Conservation (phyloP, 164 flowering plant genomes). For the Warburgia ugandensis region DNA sequence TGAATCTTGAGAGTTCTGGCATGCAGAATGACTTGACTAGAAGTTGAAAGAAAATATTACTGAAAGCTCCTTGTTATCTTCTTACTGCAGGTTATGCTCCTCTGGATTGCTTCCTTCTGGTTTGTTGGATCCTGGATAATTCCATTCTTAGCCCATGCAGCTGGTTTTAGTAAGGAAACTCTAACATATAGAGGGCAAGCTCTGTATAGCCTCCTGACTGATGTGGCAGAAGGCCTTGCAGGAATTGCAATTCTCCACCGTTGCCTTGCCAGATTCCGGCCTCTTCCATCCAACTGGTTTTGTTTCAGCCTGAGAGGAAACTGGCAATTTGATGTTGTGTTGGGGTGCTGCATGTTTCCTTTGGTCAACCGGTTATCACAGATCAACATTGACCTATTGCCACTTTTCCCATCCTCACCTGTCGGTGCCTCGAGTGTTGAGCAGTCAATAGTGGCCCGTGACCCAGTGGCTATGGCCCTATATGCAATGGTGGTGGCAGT, state of each 20-base stretch:
- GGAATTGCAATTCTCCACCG: constrained; percentile 84
- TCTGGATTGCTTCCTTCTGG: constrained; percentile 95
- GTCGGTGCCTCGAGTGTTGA: constrained; percentile 81
- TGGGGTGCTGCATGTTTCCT: constrained; percentile 95
- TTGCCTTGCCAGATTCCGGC: constrained; percentile 67
- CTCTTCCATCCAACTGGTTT: constrained; percentile 90
- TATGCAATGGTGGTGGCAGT: constrained; percentile 81
- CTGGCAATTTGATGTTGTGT: constrained; percentile 71
- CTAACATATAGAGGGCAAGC: constrained; percentile 91
- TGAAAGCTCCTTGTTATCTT: too few species aligned
- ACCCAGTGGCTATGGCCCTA: constrained; percentile 90
- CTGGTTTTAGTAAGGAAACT: constrained; percentile 75
- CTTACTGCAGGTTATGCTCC: constrained; percentile 76
- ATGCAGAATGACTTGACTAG: too few species aligned
- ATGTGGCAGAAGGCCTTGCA: constrained; percentile 87
- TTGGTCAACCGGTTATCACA: constrained; percentile 84
- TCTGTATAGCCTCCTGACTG: constrained; percentile 85
- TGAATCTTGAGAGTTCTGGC: too few species aligned
- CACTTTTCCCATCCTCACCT: constrained; percentile 65
- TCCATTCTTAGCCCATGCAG: constrained; percentile 72
- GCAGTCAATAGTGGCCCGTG: constrained; percentile 86
- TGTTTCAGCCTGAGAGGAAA: constrained; percentile 64
- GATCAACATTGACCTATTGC: constrained; percentile 70
- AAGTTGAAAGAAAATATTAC: too few species aligned
- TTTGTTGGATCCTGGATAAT: constrained; percentile 93